Evolutionary conservation across 106 monocot species (phyloP), one percentile per base, ranked within the genome.

Genomic region (Dendrobium officinale): DNA sequence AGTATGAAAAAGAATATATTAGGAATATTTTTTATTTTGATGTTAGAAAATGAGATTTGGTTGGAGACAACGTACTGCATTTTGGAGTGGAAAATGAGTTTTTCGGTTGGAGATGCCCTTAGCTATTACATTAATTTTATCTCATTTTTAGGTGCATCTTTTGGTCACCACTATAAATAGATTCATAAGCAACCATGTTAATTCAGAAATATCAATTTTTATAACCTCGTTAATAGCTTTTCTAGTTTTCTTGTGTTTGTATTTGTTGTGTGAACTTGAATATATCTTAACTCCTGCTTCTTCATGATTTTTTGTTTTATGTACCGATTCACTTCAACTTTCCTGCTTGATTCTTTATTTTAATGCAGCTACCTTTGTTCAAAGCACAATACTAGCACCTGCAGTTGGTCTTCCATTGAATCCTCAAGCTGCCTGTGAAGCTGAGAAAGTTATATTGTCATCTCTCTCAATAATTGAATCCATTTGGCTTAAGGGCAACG

Each of bases 401-500:
- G 75, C 47, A 79, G 73, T 98, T 81, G 95, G 98, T 83, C 76
- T 81, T 78, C 85, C 85, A 66, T 48, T 85, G 83, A 86, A 95
- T 66, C 87, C 88, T 77, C 67, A 90, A 83, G 91, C 88, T 64
- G 89, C 92, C 51, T 77, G 72, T 17, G 88, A 94, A 79, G 92
- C 79, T 55, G 92, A 93, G 75, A 88, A 88, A 78, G 1, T 95
- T 42, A 66, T 93, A 20, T 45, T n/a, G 4, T 80, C 82, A 64
- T 94, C 98, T 31, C 91, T 98, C 26, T 87, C 81, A 66, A 80
- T 6, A 42, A 91, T 95, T 41, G 95, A 98, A 80, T 83, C 89
- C 9, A 17, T 91, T 55, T 98, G 92, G 92, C 98, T 98, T 33
- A 89, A 93, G 77, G 91, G 89, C 11, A 77, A 95, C 43, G 67